Percentiles rank a stretch among this genome's conserved stretches.
phyloP scores from a whole-genome alignment of 2,329 filamentous ascomycete species.

The Raffaelea ambrosiae region DNA sequence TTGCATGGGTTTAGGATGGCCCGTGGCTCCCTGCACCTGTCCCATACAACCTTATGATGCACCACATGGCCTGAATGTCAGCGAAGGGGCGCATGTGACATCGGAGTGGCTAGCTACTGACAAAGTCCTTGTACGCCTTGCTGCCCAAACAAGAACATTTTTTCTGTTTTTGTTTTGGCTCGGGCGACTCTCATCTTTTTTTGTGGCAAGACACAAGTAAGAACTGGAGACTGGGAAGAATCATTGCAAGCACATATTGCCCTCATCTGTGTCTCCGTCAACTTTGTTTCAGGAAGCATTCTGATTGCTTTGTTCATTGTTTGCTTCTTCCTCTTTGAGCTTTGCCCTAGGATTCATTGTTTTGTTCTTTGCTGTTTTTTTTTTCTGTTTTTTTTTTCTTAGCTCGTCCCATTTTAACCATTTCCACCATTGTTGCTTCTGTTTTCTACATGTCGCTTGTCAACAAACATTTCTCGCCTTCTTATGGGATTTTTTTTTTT shows the following conservation, averaged over 20 bases:
- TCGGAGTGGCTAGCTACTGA: not conserved
- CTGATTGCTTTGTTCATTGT: not conserved
- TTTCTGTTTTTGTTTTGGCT: too few species aligned
- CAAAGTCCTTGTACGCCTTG: too few species aligned
- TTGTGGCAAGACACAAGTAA: too few species aligned
- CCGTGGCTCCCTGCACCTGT: slow-evolving; percentile 7
- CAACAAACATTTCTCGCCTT: not conserved
- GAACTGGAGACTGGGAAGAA: too few species aligned
- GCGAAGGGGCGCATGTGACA: not conserved
- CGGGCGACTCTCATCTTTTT: too few species aligned
- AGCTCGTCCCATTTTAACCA: too few species aligned
- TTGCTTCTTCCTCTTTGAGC: not conserved
- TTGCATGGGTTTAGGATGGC: slow-evolving; percentile 15
- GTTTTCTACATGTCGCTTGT: not conserved
- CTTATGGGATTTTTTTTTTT: not conserved
- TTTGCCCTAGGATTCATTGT: not conserved
- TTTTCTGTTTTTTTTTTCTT: not conserved
- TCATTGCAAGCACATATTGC: too few species aligned
- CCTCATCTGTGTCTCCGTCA: too few species aligned
- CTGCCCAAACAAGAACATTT: too few species aligned
- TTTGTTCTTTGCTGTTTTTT: not conserved
- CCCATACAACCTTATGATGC: slow-evolving; percentile 4
- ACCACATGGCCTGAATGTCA: not conserved
- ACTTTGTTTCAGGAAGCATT: too few species aligned
- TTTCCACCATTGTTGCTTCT: not conserved